Evolutionary conservation across 208 protist genomes (phyloP).

Genomic region (Leptomonas seymouri): DNA sequence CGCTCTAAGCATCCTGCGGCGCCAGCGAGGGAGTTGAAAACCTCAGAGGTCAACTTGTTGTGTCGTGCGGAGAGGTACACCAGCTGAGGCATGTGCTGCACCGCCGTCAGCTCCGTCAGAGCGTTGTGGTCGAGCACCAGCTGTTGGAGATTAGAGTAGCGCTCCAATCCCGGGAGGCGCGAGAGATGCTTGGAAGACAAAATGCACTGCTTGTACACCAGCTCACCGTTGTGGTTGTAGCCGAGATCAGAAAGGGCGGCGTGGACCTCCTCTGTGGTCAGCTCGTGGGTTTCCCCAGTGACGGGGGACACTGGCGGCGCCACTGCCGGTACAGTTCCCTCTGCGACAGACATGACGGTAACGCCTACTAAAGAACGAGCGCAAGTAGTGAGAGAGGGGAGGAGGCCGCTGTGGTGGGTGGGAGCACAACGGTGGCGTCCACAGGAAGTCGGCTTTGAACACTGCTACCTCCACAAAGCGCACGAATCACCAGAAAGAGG

Average conservation of each 20-base stretch:
- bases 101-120: slow-evolving; percentile 56
- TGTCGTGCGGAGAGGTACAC: slow-evolving; percentile 68
- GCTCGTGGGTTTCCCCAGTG: neutral
- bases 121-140: slow-evolving; percentile 68
- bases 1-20: slow-evolving; percentile 53
- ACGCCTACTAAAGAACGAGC: neutral
- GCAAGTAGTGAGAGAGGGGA: neutral
- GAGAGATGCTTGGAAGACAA: slow-evolving; percentile 37
- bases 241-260: slow-evolving; percentile 49
- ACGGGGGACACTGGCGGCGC: neutral
- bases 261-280: slow-evolving; percentile 18
- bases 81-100: slow-evolving; percentile 46
- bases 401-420: neutral
- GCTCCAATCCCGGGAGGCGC: slow-evolving; percentile 40
- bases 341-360: neutral
- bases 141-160: slow-evolving; percentile 69
- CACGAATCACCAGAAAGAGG: too few relatives aligned
- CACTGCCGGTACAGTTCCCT: neutral
- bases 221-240: slow-evolving; percentile 58
- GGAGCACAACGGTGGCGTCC: too few relatives aligned
- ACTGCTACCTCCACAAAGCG: too few relatives aligned
- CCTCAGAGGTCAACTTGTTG: slow-evolving; percentile 59
- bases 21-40: slow-evolving; percentile 47
- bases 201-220: slow-evolving; percentile 58
- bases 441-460: too few relatives aligned